phyloP scores from a whole-genome alignment of 78 protist species.

The Kipferlia bialata region DNA sequence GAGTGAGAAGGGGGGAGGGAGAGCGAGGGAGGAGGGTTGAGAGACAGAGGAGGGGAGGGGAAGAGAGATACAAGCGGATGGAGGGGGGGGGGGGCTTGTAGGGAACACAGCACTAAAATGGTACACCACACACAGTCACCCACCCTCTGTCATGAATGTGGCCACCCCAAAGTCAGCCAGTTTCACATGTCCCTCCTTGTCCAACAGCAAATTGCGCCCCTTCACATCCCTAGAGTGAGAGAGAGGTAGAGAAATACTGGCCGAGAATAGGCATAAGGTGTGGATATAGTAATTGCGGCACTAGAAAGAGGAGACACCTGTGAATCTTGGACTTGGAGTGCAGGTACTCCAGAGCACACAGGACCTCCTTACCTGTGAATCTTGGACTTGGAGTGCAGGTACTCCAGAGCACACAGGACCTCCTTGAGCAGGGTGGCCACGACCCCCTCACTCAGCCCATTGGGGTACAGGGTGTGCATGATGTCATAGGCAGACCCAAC shows the following conservation, averaged over 20 bases:
- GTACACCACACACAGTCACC: no score
- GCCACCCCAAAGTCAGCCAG: constrained; percentile 62
- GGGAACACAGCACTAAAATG: no score
- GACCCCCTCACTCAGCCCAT: not conserved
- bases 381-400: constrained; percentile 35
- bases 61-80: no score
- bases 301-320: no score
- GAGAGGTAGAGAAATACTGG: no score
- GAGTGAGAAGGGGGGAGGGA: no score
- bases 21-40: no score
- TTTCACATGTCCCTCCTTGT: constrained; percentile 33
- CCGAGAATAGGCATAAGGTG: no score
- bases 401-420: constrained; percentile 2
- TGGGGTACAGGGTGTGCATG: not conserved
- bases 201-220: constrained; percentile 48
- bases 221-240: no score
- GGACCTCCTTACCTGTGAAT: constrained; percentile 46
- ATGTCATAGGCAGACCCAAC: not conserved
- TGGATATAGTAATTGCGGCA: no score
- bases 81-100: no score
- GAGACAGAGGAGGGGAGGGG: no score
- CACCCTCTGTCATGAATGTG: not conserved
- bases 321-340: not conserved
- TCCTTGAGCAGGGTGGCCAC: not conserved
- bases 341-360: not conserved